phyloP scores from a whole-genome alignment of 768 basidiomycete genomes.

The Mycena olivaceomarginata region DNA sequence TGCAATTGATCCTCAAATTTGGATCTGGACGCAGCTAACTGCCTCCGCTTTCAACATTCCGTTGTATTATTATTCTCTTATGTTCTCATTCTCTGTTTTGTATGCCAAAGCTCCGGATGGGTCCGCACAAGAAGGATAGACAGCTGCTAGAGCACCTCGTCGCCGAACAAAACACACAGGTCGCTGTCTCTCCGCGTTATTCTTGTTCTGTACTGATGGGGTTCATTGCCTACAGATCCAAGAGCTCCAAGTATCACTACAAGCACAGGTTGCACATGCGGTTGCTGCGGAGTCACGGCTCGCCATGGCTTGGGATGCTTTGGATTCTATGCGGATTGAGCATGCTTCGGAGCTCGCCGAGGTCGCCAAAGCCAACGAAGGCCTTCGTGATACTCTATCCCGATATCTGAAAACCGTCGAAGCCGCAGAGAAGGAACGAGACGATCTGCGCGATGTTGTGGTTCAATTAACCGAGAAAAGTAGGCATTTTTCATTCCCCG shows the following conservation, averaged over 20 bases:
- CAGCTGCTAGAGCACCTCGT: constrained; percentile 3
- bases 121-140: neutral
- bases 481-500: constrained; percentile 49
- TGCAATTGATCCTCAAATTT: too few species aligned
- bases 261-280: neutral
- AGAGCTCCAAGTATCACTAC: neutral
- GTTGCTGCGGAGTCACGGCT: constrained; percentile 64
- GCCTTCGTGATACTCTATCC: constrained; percentile 61
- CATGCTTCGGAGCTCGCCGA: constrained; percentile 64
- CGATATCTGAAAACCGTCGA: constrained; percentile 56
- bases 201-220: neutral
- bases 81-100: neutral
- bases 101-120: neutral
- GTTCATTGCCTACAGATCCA: neutral
- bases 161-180: constrained; percentile 26
- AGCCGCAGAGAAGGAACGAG: constrained; percentile 65
- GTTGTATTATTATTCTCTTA: constrained; percentile 29
- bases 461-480: constrained; percentile 75
- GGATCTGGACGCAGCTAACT: constrained; percentile 15
- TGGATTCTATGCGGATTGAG: constrained; percentile 64
- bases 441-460: constrained; percentile 74
- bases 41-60: neutral
- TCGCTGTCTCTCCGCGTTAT: neutral
- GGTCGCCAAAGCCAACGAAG: constrained; percentile 55
- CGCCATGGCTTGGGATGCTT: constrained; percentile 66